Evolutionary conservation across 1,284 basidiomycete genomes (phyloP).

Genomic region (Spongispora temasekensis): DNA sequence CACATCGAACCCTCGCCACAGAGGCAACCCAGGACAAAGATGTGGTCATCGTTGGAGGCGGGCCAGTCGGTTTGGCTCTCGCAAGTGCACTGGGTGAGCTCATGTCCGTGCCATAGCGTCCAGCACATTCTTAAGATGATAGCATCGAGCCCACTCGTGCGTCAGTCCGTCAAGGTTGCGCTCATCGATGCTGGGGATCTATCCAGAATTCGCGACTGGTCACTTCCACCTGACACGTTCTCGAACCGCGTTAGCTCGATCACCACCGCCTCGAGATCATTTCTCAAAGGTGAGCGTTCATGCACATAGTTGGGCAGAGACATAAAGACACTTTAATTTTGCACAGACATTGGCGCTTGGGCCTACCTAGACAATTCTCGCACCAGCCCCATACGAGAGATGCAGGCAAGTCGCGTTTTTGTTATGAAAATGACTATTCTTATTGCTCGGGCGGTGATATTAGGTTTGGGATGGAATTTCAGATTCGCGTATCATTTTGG

Average conservation of each 20-base stretch:
- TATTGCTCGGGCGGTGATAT: not conserved
- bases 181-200: slow-evolving; percentile 84
- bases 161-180: slow-evolving; percentile 58
- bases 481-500: slow-evolving; percentile 76
- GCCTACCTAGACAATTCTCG: slow-evolving; percentile 69
- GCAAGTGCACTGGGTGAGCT: slow-evolving; percentile 81
- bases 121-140: slow-evolving; percentile 5
- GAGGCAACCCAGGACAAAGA: slow-evolving; percentile 59
- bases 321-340: not conserved
- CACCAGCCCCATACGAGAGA: slow-evolving; percentile 76
- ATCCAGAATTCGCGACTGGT: slow-evolving; percentile 70
- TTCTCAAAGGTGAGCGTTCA: slow-evolving; percentile 64
- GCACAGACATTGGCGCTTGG: slow-evolving; percentile 85
- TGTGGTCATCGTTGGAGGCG: slow-evolving; percentile 93
- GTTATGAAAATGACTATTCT: not conserved
- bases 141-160: slow-evolving; percentile 57
- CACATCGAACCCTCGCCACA: slow-evolving; percentile 18
- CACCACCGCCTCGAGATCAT: slow-evolving; percentile 79
- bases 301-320: not conserved
- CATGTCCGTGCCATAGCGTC: not conserved
- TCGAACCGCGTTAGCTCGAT: slow-evolving; percentile 92
- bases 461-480: slow-evolving; percentile 92
- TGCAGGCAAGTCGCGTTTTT: slow-evolving; percentile 61
- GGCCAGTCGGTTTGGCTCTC: slow-evolving; percentile 88
- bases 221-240: slow-evolving; percentile 54